phyloP scores from a whole-genome alignment of 2,329 filamentous ascomycete species.

The Fusarium sp. region DNA sequence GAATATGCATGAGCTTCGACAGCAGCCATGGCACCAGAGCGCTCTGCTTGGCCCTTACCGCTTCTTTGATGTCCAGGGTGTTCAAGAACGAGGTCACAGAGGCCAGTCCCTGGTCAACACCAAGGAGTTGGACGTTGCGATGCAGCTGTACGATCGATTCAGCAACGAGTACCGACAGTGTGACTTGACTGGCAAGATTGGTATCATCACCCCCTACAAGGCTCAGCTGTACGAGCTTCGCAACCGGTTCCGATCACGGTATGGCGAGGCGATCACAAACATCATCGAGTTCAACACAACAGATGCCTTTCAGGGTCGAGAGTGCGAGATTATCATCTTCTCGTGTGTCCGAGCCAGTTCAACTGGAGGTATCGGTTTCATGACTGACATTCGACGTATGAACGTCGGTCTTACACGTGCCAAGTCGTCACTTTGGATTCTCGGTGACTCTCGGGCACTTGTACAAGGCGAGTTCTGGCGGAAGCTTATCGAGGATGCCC shows the following conservation, averaged over 20 bases:
- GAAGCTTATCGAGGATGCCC: constrained; percentile 85
- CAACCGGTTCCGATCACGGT: constrained; percentile 75
- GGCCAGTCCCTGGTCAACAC: constrained; percentile 92
- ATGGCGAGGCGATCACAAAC: constrained; percentile 79
- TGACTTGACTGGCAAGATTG: constrained; percentile 85
- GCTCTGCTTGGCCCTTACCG: constrained; percentile 88
- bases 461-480: constrained; percentile 92
- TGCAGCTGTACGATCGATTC: constrained; percentile 85
- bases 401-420: constrained; percentile 98
- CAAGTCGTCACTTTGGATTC: constrained; percentile 95
- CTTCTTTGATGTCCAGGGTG: constrained; percentile 95
- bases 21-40: constrained; percentile 86
- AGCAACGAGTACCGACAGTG: constrained; percentile 74
- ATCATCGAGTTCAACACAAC: constrained; percentile 98
- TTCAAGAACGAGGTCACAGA: constrained; percentile 81
- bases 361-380: constrained; percentile 97
- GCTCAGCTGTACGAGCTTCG: constrained; percentile 87
- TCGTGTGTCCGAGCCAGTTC: constrained; percentile 94
- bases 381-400: constrained; percentile 98
- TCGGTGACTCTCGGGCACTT: constrained; percentile 90
- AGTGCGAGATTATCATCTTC: constrained; percentile 98
- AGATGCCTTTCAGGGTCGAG: constrained; percentile 95
- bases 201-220: constrained; percentile 98
- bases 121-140: constrained; percentile 85
- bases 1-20: constrained; percentile 81